Conservation (phyloP, 2,329 filamentous ascomycete genomes). For the Didymosphaeria variabile region DNA sequence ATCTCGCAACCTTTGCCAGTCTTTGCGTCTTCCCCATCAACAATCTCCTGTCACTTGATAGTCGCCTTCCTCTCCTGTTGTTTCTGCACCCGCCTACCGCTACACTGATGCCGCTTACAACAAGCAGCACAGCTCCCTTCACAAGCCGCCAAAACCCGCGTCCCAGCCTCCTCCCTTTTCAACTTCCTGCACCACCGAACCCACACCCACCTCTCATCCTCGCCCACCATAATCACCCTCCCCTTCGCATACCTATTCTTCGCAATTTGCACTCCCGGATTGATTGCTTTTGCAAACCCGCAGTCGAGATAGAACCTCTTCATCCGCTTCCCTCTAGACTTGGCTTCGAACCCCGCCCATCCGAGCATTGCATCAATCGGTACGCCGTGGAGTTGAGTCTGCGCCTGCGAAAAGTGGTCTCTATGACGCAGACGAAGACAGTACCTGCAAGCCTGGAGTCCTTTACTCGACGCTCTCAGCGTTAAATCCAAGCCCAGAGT, state of each 20-base stretch:
- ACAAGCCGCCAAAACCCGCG: background rate
- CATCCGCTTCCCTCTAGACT: background rate
- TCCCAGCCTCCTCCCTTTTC: constrained; percentile 6
- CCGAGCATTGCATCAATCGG: background rate
- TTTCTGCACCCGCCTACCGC: background rate
- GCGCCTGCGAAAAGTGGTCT: background rate
- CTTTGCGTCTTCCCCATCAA: too few species aligned
- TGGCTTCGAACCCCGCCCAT: background rate
- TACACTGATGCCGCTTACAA: background rate
- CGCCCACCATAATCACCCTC: background rate
- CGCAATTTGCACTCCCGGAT: background rate
- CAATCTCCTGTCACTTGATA: too few species aligned
- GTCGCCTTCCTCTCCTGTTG: background rate
- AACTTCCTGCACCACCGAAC: background rate
- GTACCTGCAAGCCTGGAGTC: background rate
- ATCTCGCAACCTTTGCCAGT: too few species aligned
- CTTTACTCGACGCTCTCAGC: background rate
- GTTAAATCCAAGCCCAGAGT: background rate
- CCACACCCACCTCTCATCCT: constrained; percentile 1
- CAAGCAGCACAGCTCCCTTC: background rate
- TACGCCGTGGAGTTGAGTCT: background rate
- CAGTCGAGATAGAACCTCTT: constrained; percentile 6
- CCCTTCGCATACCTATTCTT: background rate
- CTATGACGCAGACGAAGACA: background rate
- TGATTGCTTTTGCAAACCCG: constrained; percentile 2